Evolutionary conservation across 1,284 basidiomycete species (phyloP), one percentile per base, ranked within the genome.

Genomic region (Cutaneotrichosporon dermatis): DNA sequence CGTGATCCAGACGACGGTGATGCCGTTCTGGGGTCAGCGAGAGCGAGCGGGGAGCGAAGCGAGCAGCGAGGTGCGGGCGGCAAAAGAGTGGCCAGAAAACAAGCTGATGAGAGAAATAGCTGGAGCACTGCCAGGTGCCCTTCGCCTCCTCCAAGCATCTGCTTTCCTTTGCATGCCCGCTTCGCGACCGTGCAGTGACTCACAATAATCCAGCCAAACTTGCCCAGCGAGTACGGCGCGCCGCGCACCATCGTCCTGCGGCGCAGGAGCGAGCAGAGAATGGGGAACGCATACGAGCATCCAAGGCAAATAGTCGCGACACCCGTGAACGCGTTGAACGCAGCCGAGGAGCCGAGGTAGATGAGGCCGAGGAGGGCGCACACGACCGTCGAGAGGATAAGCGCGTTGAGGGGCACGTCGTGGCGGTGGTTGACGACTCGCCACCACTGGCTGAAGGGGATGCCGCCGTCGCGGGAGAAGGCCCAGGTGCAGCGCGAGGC

Each of bases 391-490:
- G 74, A 70, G 49, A 80, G 71, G 54, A 76, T 64, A 45, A 80
- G 70, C 13, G 75, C 69, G 65, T 78, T 77, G 57, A 80, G 61
- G 4, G 79, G 79, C 46, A 80, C 67, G 51, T 77, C 74, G 61
- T 75, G 71, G 36, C 64, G 58, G 48, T 65, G 61, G 63, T 76
- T 75, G 43, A 79, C 76, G 34, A 61, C 65, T 42, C 68, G 64
- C 71, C 76, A 76, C 61, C 70, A 64, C 25, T 61, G 59, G 58
- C 66, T 67, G 49, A 76, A 74, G 6, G 79, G 78, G 41, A 80
- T 74, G 51, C 76, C 79, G 37, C 78, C 79, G 55, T 80, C 79
- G 37, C 79, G 73, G n/a, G 75, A 65, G 63, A 80, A 80, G 0
- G 63, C 63, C 63, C 63, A 65, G 1, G 60, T 65, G 46, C 60